Percentiles rank a stretch among this genome's conserved stretches.
These are phyloP conservation scores for Starmerella floris DNA, from an alignment of 805 yeast genomes.

Conservation along the genomic window DNA sequence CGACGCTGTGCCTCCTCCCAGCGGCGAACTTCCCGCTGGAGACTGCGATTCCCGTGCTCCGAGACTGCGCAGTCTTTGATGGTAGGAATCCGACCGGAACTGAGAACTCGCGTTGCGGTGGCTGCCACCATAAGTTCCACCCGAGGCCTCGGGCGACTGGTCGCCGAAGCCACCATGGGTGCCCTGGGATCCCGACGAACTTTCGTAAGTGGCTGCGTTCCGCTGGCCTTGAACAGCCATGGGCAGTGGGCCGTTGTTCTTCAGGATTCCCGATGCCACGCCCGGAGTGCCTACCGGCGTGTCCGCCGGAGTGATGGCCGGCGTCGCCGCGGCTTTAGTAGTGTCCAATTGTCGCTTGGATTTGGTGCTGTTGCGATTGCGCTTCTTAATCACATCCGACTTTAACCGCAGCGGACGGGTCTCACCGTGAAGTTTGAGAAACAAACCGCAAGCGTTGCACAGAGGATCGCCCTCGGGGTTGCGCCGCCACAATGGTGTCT, in stretches of 20 bases:
- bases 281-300: not conserved
- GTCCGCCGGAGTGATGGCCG: not conserved
- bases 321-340: not conserved
- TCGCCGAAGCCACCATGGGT: not conserved
- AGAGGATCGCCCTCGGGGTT: slow-evolving; percentile 88
- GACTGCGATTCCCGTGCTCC: not conserved
- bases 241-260: not conserved
- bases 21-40: slow-evolving; percentile 3
- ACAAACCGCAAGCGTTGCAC: slow-evolving; percentile 94
- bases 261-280: not conserved
- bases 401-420: slow-evolving; percentile 87
- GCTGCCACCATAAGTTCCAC: not conserved
- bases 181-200: not conserved
- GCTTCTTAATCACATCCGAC: slow-evolving; percentile 85
- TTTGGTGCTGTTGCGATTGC: slow-evolving; percentile 43
- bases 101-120: not conserved
- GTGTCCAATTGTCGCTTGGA: slow-evolving; percentile 7
- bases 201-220: not conserved
- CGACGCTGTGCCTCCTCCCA: not conserved
- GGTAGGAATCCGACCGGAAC: not conserved
- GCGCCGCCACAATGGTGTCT: slow-evolving; percentile 92
- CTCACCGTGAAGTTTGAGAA: slow-evolving; percentile 84
- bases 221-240: not conserved
- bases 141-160: not conserved
- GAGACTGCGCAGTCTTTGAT: slow-evolving; percentile 10